Percentiles rank a stretch among this genome's conserved stretches.
phyloP scores from a whole-genome alignment of 2,329 filamentous ascomycete genomes.

The Colletotrichum acutatum region DNA sequence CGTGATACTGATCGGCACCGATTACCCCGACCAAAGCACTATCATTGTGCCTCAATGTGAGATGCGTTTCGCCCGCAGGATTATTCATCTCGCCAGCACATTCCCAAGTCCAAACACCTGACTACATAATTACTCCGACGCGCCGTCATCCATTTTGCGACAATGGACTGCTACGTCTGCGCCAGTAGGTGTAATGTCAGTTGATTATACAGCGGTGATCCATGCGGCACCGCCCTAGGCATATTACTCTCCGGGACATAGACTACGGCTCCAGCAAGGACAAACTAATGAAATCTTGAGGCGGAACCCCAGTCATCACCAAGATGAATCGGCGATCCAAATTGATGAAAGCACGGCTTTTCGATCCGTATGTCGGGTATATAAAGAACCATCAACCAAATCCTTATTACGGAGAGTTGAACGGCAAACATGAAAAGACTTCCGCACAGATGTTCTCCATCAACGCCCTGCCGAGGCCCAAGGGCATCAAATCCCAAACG shows the following conservation, averaged over 20 bases:
- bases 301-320: background rate
- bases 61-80: background rate
- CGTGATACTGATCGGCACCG: background rate
- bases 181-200: background rate
- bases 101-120: background rate
- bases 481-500: background rate
- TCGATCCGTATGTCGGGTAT: background rate
- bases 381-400: background rate
- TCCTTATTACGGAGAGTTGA: background rate
- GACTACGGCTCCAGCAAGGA: background rate
- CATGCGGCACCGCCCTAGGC: background rate
- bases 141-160: background rate
- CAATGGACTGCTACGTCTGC: background rate
- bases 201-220: background rate
- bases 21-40: background rate
- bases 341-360: background rate
- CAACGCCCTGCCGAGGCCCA: background rate
- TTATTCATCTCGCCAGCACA: background rate
- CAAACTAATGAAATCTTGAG: background rate
- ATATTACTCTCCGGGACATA: background rate
- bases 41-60: background rate
- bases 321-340: background rate
- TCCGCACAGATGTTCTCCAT: background rate
- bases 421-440: background rate
- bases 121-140: background rate